Conservation (phyloP, 2,329 filamentous ascomycete genomes). For the Cryphonectria radicalis region DNA sequence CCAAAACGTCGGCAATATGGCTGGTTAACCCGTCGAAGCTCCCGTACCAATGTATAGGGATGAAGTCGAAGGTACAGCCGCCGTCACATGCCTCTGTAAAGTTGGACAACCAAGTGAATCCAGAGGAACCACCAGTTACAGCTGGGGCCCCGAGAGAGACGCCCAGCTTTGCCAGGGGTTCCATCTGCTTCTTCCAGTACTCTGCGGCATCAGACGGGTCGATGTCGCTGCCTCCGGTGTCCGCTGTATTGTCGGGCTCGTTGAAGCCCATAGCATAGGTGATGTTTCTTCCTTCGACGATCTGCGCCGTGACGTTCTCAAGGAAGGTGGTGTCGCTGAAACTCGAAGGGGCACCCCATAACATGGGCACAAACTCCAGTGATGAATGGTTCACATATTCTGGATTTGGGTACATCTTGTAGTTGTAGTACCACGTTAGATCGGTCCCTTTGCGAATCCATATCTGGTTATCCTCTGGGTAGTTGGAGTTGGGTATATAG, state of each 20-base stretch:
- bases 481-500: constrained; percentile 15
- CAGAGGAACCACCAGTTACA: constrained; percentile 11
- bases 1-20: constrained; percentile 13
- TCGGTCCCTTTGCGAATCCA: constrained; percentile 9
- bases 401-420: constrained; percentile 18
- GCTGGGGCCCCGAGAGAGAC: constrained; percentile 19
- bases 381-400: constrained; percentile 15
- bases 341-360: constrained; percentile 21
- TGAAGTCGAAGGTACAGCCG: constrained; percentile 18
- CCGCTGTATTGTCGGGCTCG: constrained; percentile 17
- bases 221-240: constrained; percentile 18
- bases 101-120: constrained; percentile 6
- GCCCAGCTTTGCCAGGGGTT: constrained; percentile 15
- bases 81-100: constrained; percentile 17
- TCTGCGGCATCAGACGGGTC: constrained; percentile 14
- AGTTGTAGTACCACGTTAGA: constrained; percentile 21
- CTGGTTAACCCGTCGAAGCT: constrained; percentile 15
- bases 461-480: constrained; percentile 13
- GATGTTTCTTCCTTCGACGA: constrained; percentile 9
- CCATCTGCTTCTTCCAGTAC: constrained; percentile 22
- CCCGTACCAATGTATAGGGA: constrained; percentile 21
- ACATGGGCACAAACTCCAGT: constrained; percentile 18
- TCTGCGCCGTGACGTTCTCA: constrained; percentile 16
- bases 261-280: constrained; percentile 23
- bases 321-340: constrained; percentile 20